Conservation (phyloP, 768 basidiomycete species). For the Collybia mongolica region DNA sequence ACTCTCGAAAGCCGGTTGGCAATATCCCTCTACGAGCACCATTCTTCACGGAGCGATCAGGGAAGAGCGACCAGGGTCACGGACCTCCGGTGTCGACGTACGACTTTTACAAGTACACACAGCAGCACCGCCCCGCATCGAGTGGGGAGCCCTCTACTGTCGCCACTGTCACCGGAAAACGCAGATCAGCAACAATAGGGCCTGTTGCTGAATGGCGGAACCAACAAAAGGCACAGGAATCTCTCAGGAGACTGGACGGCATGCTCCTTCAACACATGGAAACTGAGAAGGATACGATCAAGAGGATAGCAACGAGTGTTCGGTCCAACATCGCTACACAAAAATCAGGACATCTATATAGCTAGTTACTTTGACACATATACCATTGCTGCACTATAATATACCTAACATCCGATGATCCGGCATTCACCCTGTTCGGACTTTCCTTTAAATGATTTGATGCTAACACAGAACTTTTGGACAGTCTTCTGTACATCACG, state of each 20-base stretch:
- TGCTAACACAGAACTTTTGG: no score
- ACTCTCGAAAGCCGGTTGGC: slow-evolving; percentile 50
- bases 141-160: background rate
- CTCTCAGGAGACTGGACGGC: slow-evolving; percentile 68
- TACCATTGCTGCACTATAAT: slow-evolving; percentile 22
- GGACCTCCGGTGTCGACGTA: slow-evolving; percentile 36
- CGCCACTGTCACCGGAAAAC: slow-evolving; percentile 20
- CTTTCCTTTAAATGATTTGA: background rate
- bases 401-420: slow-evolving; percentile 12
- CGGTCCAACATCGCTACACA: slow-evolving; percentile 20
- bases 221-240: slow-evolving; percentile 50
- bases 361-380: slow-evolving; percentile 12
- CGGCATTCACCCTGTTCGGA: no score
- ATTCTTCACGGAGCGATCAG: slow-evolving; percentile 47
- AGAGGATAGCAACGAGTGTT: slow-evolving; percentile 61
- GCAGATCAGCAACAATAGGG: slow-evolving; percentile 22
- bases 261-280: slow-evolving; percentile 83
- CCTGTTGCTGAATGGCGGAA: slow-evolving; percentile 31
- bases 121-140: slow-evolving; percentile 22
- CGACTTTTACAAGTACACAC: slow-evolving; percentile 46
- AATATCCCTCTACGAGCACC: slow-evolving; percentile 44
- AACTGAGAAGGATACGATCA: slow-evolving; percentile 77
- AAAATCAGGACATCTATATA: slow-evolving; percentile 10
- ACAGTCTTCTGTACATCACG: no score
- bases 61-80: slow-evolving; percentile 35